Evolutionary conservation across 805 yeast genomes (phyloP).

Genomic region (Zygosaccharomyces siamensis): DNA sequence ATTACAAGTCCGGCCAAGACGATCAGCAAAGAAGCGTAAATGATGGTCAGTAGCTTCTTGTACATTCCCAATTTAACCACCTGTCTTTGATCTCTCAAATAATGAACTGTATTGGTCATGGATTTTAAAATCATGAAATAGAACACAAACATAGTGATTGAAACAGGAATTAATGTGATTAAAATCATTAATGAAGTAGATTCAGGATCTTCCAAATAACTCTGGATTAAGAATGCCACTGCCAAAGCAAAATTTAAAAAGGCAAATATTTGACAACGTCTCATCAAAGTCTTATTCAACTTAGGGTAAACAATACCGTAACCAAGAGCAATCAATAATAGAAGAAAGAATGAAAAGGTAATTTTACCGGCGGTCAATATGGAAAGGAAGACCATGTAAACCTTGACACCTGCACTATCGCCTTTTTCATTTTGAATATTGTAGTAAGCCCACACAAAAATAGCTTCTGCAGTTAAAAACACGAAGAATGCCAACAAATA

Average conservation of each 20-base stretch:
- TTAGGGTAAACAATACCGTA: slow-evolving; percentile 92
- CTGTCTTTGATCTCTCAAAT: slow-evolving; percentile 80
- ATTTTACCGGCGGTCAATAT: slow-evolving; percentile 74
- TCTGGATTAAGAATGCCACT: slow-evolving; percentile 49
- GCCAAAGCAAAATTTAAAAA: slow-evolving; percentile 52
- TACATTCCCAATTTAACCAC: slow-evolving; percentile 86
- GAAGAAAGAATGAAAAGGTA: slow-evolving; percentile 81
- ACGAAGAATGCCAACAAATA: slow-evolving; percentile 82
- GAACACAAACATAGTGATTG: slow-evolving; percentile 62
- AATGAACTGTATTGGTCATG: slow-evolving; percentile 66
- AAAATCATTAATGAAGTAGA: slow-evolving; percentile 48
- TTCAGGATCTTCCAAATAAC: slow-evolving; percentile 48
- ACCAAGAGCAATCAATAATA: slow-evolving; percentile 82
- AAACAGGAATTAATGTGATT: slow-evolving; percentile 64
- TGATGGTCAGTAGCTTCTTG: slow-evolving; percentile 66
- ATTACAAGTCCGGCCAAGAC: slow-evolving; percentile 67
- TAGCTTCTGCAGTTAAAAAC: slow-evolving; percentile 77
- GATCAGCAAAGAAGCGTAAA: slow-evolving; percentile 65
- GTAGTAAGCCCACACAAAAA: slow-evolving; percentile 87
- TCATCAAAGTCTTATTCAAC: slow-evolving; percentile 69
- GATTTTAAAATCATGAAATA: slow-evolving; percentile 72
- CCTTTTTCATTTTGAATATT: slow-evolving; percentile 71
- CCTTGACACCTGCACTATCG: slow-evolving; percentile 51
- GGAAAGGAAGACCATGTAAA: slow-evolving; percentile 73
- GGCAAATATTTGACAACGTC: slow-evolving; percentile 58